phyloP scores from a whole-genome alignment of 345 rosid species.

The Barbarea vulgaris region DNA sequence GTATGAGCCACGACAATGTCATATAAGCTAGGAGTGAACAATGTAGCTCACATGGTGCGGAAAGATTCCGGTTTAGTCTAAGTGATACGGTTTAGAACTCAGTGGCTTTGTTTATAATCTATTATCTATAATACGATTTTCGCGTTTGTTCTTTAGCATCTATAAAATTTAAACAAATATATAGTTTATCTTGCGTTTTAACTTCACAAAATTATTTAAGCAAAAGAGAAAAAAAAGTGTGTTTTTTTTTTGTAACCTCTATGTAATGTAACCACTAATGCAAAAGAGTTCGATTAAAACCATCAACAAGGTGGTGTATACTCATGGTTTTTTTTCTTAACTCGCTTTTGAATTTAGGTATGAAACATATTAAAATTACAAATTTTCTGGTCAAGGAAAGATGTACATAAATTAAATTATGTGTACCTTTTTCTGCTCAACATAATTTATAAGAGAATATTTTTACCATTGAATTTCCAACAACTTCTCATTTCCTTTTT shows the following conservation, averaged over 20 bases:
- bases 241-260: no score
- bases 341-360: not conserved
- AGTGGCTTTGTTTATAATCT: not conserved
- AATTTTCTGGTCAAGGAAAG: not conserved
- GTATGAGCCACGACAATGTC: constrained; percentile 17
- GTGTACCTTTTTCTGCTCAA: not conserved
- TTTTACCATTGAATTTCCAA: not conserved
- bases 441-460: not conserved
- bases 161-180: not conserved
- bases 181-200: not conserved
- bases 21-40: constrained; percentile 9
- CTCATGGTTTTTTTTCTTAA: not conserved
- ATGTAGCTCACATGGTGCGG: not conserved
- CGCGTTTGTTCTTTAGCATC: not conserved
- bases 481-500: not conserved
- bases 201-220: not conserved
- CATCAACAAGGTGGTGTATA: not conserved
- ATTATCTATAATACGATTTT: not conserved
- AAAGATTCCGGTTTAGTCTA: constrained; percentile 14
- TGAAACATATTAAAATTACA: not conserved
- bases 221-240: not conserved
- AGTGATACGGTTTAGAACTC: not conserved
- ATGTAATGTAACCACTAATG: not conserved
- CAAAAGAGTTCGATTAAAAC: not conserved
- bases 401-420: no score